Conservation (phyloP, 257 asterid genomes). For the Jasminum sambac region DNA sequence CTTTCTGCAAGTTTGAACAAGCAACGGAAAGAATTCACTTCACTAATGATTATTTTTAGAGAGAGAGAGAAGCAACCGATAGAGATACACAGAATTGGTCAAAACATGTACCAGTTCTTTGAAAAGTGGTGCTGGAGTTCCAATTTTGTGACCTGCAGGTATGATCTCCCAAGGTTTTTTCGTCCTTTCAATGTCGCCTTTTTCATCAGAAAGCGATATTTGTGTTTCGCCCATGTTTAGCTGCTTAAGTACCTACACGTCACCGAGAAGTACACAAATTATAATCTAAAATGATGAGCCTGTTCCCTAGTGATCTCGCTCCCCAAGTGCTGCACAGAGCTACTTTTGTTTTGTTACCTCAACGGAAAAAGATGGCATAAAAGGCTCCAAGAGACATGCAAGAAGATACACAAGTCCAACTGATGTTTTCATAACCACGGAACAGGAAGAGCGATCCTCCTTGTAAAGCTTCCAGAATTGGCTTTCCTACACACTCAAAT, state of each 20-base stretch:
- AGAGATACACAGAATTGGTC: not conserved
- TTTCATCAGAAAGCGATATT: slow-evolving; percentile 71
- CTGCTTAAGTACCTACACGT: slow-evolving; percentile 82
- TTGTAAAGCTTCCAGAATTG: slow-evolving; percentile 98
- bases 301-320: slow-evolving; percentile 7
- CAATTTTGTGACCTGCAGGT: slow-evolving; percentile 85
- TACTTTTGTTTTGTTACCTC: slow-evolving; percentile 52
- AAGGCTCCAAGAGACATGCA: slow-evolving; percentile 90
- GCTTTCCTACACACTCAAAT: slow-evolving; percentile 54
- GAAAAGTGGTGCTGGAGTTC: slow-evolving; percentile 81
- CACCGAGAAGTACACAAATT: slow-evolving; percentile 19
- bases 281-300: slow-evolving; percentile 7
- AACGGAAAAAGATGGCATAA: slow-evolving; percentile 86
- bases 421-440: slow-evolving; percentile 85
- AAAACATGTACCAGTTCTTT: slow-evolving; percentile 63
- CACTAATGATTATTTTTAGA: not conserved
- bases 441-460: slow-evolving; percentile 69
- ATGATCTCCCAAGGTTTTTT: slow-evolving; percentile 84
- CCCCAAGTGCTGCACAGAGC: slow-evolving; percentile 1
- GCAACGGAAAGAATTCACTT: slow-evolving; percentile 20
- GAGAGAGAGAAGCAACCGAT: not conserved
- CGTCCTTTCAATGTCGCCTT: slow-evolving; percentile 66
- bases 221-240: slow-evolving; percentile 68
- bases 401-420: slow-evolving; percentile 89
- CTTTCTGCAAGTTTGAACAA: slow-evolving; percentile 53